Evolutionary conservation across 2,329 filamentous ascomycete genomes (phyloP).

Genomic region (Diaporthe vaccinii): DNA sequence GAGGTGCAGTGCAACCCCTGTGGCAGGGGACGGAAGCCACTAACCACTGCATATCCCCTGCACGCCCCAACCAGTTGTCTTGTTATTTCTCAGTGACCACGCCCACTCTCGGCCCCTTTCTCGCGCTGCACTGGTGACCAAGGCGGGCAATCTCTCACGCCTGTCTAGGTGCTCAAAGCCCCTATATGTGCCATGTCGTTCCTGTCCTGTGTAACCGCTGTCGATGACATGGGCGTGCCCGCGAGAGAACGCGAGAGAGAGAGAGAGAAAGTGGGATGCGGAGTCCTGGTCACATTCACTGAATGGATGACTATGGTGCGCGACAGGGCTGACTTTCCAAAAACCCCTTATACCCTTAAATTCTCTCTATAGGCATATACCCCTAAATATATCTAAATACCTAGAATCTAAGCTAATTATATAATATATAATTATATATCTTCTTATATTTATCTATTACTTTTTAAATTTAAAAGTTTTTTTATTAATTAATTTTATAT

Average conservation of each 20-base stretch:
- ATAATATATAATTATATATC: too few relatives aligned
- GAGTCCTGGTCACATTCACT: neutral
- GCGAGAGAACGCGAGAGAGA: neutral
- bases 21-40: neutral
- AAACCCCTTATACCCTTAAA: too few relatives aligned
- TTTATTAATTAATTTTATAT: too few relatives aligned
- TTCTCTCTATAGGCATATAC: too few relatives aligned
- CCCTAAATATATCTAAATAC: too few relatives aligned
- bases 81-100: neutral
- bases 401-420: too few relatives aligned
- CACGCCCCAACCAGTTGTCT: neutral
- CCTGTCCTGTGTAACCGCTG: neutral
- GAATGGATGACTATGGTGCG: neutral
- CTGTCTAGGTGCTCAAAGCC: neutral
- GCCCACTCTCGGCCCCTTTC: neutral
- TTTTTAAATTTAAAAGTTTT: too few relatives aligned
- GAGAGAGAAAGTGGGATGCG: neutral
- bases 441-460: too few relatives aligned
- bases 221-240: neutral
- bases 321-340: too few relatives aligned
- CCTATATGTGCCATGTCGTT: neutral
- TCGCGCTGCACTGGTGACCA: neutral
- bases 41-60: neutral
- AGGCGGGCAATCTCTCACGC: neutral
- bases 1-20: neutral